Conservation (phyloP, 78 protist species). For the Mantamonas sphyraenae region DNA sequence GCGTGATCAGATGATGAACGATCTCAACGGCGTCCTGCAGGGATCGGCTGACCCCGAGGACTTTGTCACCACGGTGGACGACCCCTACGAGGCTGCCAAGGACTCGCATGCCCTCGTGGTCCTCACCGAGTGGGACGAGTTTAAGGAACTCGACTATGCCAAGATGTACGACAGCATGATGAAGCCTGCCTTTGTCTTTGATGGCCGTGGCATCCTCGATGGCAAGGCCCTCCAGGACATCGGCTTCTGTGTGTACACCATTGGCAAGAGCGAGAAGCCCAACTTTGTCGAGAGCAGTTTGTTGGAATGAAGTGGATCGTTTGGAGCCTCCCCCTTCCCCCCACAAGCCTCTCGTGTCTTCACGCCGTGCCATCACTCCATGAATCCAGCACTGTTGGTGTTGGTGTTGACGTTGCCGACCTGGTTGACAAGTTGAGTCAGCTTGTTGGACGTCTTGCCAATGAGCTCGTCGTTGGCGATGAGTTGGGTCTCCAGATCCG, state of each 20-base stretch:
- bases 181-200: slow-evolving; percentile 87
- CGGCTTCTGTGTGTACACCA: slow-evolving; percentile 65
- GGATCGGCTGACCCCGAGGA: not conserved
- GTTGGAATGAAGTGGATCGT: no score
- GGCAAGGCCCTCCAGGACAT: slow-evolving; percentile 34
- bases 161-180: slow-evolving; percentile 35
- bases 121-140: slow-evolving; percentile 95
- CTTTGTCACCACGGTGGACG: not conserved
- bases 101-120: slow-evolving; percentile 78
- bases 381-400: no score
- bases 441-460: no score
- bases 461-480: no score
- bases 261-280: slow-evolving; percentile 25
- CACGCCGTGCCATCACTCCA: no score
- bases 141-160: slow-evolving; percentile 47
- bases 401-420: no score
- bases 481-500: no score
- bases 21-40: slow-evolving; percentile 1
- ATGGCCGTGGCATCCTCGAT: slow-evolving; percentile 77
- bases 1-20: slow-evolving; percentile 20
- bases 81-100: slow-evolving; percentile 27
- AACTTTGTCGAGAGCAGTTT: not conserved
- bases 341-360: no score
- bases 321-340: no score
- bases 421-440: no score